Percentiles rank a stretch among this genome's conserved stretches.
Evolutionary conservation across 192 early-diverging fungal species (phyloP).

Genomic region (Chytriomyces confervae): DNA sequence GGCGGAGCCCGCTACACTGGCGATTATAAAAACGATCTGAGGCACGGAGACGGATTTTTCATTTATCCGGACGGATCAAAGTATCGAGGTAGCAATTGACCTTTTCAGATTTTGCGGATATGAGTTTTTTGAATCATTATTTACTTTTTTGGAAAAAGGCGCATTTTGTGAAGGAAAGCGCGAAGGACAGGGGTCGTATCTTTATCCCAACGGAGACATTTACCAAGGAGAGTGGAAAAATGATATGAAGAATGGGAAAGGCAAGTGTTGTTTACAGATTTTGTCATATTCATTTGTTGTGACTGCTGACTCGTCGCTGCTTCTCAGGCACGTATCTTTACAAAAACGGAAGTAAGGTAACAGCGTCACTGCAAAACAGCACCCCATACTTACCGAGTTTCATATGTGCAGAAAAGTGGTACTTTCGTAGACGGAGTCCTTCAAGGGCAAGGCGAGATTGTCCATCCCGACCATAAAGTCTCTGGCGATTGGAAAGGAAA

Average conservation of each 20-base stretch:
- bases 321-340: conserved; percentile 43
- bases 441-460: conserved; percentile 49
- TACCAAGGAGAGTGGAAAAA: conserved; percentile 60
- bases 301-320: background rate
- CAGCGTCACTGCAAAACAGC: background rate
- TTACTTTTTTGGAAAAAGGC: conserved; percentile 32
- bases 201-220: conserved; percentile 61
- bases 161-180: conserved; percentile 55
- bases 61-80: conserved; percentile 62
- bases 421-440: conserved; percentile 52
- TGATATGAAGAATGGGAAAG: conserved; percentile 61
- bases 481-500: conserved; percentile 47
- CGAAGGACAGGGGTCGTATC: conserved; percentile 56
- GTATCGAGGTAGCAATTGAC: conserved; percentile 51
- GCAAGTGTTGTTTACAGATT: conserved; percentile 23
- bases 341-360: conserved; percentile 57
- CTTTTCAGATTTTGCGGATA: background rate
- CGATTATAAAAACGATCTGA: conserved; percentile 52
- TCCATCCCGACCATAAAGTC: conserved; percentile 61
- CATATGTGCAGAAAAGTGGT: conserved; percentile 41
- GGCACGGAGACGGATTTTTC: conserved; percentile 59
- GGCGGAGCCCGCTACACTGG: conserved; percentile 58
- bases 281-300: background rate
- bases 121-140: background rate
- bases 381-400: background rate